phyloP scores from a whole-genome alignment of 192 early-diverging fungal species.

The Umbelopsis ramanniana region DNA sequence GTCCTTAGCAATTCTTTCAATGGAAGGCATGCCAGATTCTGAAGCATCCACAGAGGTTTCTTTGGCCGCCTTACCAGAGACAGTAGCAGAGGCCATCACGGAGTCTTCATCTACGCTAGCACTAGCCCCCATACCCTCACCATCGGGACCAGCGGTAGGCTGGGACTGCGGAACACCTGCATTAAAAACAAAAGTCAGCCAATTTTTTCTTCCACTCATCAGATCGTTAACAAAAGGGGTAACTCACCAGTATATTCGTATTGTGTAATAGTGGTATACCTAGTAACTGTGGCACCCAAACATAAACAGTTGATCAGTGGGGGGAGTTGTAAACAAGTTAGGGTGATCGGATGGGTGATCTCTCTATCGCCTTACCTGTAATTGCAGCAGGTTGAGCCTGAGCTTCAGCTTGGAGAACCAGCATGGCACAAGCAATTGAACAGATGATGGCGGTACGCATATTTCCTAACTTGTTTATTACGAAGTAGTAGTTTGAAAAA shows the following conservation, averaged over 20 bases:
- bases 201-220: not conserved
- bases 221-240: not conserved
- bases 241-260: slow-evolving; percentile 21
- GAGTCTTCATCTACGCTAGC: not conserved
- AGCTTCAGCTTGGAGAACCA: slow-evolving; percentile 1
- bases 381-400: not conserved
- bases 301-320: not conserved
- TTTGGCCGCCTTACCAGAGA: not conserved
- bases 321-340: not conserved
- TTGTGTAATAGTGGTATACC: slow-evolving; percentile 6
- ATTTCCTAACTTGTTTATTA: not conserved
- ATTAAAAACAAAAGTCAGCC: not conserved
- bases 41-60: no score
- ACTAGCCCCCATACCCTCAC: not conserved
- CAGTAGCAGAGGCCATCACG: not conserved
- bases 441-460: slow-evolving; percentile 15
- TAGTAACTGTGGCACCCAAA: slow-evolving; percentile 8
- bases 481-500: not conserved
- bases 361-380: not conserved
- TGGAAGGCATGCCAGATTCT: no score
- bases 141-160: not conserved
- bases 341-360: not conserved
- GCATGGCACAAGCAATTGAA: slow-evolving; percentile 4
- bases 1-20: no score
- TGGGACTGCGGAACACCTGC: not conserved